Evolutionary conservation across 345 rosid genomes (phyloP).

Genomic region (Anacardium occidentale): DNA sequence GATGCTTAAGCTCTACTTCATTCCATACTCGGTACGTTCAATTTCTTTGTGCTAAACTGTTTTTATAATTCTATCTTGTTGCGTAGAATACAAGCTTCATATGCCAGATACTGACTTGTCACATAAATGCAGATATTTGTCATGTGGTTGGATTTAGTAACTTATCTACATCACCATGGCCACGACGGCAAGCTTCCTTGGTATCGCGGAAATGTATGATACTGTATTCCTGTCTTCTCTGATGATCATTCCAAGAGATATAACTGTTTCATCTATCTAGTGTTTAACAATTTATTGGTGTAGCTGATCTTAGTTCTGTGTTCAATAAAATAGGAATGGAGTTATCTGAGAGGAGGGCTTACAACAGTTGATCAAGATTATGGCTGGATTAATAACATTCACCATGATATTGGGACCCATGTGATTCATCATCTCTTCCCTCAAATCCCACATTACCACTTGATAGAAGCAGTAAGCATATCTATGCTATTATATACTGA

Average conservation of each 20-base stretch:
- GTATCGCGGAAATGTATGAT: conserved; percentile 83
- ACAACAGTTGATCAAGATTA: conserved; percentile 87
- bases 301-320: too few relatives aligned
- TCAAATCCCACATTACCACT: conserved; percentile 92
- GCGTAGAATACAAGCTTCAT: not conserved
- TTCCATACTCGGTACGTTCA: conserved; percentile 61
- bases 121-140: conserved; percentile 52
- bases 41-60: not conserved
- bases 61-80: conserved; percentile 5
- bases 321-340: conserved; percentile 65
- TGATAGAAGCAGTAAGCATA: conserved; percentile 75
- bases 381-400: conserved; percentile 82
- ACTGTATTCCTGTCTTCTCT: not conserved
- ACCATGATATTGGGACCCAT: conserved; percentile 95
- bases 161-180: conserved; percentile 92
- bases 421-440: conserved; percentile 94
- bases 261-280: not conserved
- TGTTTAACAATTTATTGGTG: too few relatives aligned
- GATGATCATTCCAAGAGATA: not conserved
- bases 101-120: not conserved
- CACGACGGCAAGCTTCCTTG: conserved; percentile 82
- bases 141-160: conserved; percentile 82
- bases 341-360: conserved; percentile 88
- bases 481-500: not conserved
- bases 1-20: conserved; percentile 67